Base-by-base conservation (phyloP, 441 rosid species). In the Adansonia grandidieri region DNA sequence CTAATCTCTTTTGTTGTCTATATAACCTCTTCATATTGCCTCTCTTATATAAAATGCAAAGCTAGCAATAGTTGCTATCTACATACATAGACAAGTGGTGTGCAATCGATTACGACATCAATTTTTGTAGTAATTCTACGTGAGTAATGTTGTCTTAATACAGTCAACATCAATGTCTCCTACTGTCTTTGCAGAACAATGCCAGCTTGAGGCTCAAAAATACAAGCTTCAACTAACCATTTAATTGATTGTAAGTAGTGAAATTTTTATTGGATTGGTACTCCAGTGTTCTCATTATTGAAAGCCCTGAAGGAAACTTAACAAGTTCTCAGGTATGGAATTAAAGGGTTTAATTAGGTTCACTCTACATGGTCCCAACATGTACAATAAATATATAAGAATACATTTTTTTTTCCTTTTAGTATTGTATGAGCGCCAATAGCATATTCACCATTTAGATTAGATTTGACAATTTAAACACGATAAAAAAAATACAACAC, bases 91-190 rank as follows among this genome's bases (percentile, higher is more conserved):
- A 79, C 80, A 80, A 6, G 71, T 14, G 53, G 32, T 28, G 77
- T 45, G 78, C 79, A 47, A 54, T 72, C 60, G 76, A 85, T n/a
- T 44, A 79, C 71, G 89, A 84, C 85, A 60, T 80, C 19, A 80
- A n/a, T 42, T 78, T 77, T 85, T 84, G 85, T 81, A 79, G 85
- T 79, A 83, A 81, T 73, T 82, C 67, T 80, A 81, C 83, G 82
- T 76, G 80, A 79, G 73, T 75, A 57, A 80, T 65, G 76, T 56
- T 47, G 86, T 67, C 79, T 80, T 60, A 10, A 60, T 74, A 78
- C 79, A 63, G 89, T 88, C 90, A 32, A 57, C 82, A 80, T 90
- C 93, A 74, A 37, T 88, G 91, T 86, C 86, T 81, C 84, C 79
- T 44, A 57, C 74, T 77, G 87, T 84, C 88, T 74, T 37, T 62